These are phyloP conservation scores for Heliamphora exappendiculata DNA, from an alignment of 148 eudicot species.

Conservation along the genomic window DNA sequence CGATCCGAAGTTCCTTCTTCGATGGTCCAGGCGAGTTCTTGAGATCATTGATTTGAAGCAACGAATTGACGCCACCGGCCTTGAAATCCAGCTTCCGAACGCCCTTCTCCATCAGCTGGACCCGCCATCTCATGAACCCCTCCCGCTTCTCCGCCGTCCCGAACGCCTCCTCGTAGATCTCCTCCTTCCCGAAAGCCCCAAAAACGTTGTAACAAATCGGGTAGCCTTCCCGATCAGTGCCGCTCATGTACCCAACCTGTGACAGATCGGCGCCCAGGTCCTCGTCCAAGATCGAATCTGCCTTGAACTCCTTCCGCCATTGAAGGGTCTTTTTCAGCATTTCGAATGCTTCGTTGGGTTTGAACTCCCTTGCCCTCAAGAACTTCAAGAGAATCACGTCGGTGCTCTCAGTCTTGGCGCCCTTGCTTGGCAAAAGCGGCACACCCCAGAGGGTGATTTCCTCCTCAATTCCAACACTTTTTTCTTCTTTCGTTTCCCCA, in stretches of 20 bases:
- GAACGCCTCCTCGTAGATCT: constrained; percentile 42
- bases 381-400: constrained; percentile 56
- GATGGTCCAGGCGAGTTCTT: constrained; percentile 52
- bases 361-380: constrained; percentile 58
- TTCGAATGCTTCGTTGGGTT: constrained; percentile 43
- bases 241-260: constrained; percentile 39
- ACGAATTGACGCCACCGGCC: constrained; percentile 42
- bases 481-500: background rate
- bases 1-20: constrained; percentile 43
- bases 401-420: constrained; percentile 32
- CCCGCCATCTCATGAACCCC: constrained; percentile 53
- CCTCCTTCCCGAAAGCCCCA: constrained; percentile 39
- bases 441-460: constrained; percentile 51
- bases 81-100: constrained; percentile 48
- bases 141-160: constrained; percentile 42
- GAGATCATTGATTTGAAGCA: constrained; percentile 58
- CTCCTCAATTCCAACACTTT: constrained; percentile 9
- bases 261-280: constrained; percentile 39
- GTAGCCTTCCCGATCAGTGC: constrained; percentile 45
- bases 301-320: constrained; percentile 50
- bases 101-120: constrained; percentile 57
- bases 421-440: constrained; percentile 42
- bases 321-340: constrained; percentile 52
- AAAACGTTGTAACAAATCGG: constrained; percentile 63
- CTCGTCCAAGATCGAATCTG: constrained; percentile 37